Conservation (phyloP, 2,329 filamentous ascomycete genomes). For the Hirsutella rhossiliensis region DNA sequence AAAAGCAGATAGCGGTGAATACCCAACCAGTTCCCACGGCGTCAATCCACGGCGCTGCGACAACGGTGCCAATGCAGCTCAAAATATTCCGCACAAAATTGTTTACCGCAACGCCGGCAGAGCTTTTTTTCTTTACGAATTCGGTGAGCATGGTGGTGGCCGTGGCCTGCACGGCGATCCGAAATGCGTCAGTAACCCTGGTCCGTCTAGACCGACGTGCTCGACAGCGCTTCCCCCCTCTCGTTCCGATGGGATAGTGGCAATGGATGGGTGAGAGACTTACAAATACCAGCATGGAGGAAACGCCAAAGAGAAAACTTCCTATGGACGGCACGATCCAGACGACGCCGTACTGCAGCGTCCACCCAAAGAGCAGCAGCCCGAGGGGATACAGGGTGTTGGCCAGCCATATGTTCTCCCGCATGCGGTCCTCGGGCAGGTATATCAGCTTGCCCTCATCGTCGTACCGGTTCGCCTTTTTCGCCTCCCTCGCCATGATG, state of each 20-base stretch:
- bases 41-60: constrained; percentile 57
- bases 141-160: constrained; percentile 77
- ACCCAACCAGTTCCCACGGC: constrained; percentile 67
- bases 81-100: constrained; percentile 75
- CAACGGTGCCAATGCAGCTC: constrained; percentile 56
- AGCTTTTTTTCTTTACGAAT: constrained; percentile 62
- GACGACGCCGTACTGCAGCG: constrained; percentile 48
- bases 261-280: constrained; percentile 6
- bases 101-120: constrained; percentile 65
- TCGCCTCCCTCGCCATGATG: constrained; percentile 69
- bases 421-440: constrained; percentile 69
- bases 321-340: constrained; percentile 53
- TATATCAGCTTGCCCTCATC: constrained; percentile 53
- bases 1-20: constrained; percentile 45
- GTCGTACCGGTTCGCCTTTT: constrained; percentile 57
- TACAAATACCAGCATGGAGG: constrained; percentile 70
- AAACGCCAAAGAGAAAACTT: constrained; percentile 63
- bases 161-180: constrained; percentile 27
- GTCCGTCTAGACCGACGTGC: neutral
- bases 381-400: constrained; percentile 58
- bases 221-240: no score
- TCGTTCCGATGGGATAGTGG: no score
- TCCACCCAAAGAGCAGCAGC: constrained; percentile 70
- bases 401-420: constrained; percentile 70
- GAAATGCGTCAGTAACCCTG: neutral